Evolutionary conservation across 2,329 filamentous ascomycete genomes (phyloP).

Genomic region (Rachicladosporium sp.): DNA sequence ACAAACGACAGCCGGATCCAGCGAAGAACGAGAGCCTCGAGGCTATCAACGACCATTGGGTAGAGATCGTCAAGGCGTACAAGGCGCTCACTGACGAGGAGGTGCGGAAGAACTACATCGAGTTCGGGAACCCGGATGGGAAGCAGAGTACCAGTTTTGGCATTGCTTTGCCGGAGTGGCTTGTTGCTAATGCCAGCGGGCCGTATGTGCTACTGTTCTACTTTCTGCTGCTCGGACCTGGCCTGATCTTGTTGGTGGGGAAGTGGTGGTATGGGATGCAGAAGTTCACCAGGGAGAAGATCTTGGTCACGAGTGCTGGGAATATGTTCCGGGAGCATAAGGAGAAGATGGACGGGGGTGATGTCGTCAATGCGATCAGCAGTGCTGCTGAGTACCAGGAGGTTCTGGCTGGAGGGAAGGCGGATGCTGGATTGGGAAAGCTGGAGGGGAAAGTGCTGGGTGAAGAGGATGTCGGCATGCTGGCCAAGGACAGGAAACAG

Average conservation of each 20-base stretch:
- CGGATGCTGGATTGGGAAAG: constrained; percentile 68
- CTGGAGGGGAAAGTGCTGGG: constrained; percentile 66
- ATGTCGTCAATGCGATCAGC: constrained; percentile 69
- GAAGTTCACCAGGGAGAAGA: constrained; percentile 81
- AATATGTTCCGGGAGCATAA: constrained; percentile 89
- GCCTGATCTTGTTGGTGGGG: constrained; percentile 85
- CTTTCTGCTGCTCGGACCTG: constrained; percentile 71
- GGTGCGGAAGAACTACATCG: constrained; percentile 88
- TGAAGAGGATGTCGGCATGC: constrained; percentile 46
- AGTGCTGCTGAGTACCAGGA: constrained; percentile 75
- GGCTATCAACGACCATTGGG: constrained; percentile 72
- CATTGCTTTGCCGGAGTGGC: constrained; percentile 86
- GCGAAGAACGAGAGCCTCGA: constrained; percentile 84
- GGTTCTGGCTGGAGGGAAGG: constrained; percentile 62
- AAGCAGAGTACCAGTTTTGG: constrained; percentile 98
- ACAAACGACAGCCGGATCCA: constrained; percentile 76
- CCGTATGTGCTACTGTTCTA: constrained; percentile 93
- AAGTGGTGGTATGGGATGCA: constrained; percentile 99
- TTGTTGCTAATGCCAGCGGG: constrained; percentile 84
- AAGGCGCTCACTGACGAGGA: constrained; percentile 97
- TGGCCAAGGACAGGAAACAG: constrained; percentile 56
- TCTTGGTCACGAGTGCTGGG: constrained; percentile 85
- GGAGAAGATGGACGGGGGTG: constrained; percentile 68
- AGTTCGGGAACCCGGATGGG: constrained; percentile 92
- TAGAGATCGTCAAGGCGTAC: constrained; percentile 95